Evolutionary conservation across 1,139 yeast genomes (phyloP), one percentile per base, ranked within the genome.

Genomic region (Protomyces pachydermus): DNA sequence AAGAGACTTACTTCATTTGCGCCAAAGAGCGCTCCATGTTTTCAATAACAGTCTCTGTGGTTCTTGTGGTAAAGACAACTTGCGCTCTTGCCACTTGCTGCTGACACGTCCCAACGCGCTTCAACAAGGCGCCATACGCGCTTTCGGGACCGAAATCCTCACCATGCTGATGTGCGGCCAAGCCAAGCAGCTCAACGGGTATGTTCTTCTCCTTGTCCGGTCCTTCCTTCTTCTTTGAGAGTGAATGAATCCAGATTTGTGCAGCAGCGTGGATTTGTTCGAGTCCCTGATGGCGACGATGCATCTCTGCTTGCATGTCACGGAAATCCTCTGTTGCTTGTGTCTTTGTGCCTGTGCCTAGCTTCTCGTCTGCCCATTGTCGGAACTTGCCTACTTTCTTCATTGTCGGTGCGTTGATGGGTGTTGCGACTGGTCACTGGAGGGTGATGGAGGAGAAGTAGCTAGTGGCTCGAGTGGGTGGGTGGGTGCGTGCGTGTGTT

Each of bases 361-460:
- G 66, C 63, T 67, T 66, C 58, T 69, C 70, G 35, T 67, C 66
- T 14, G 70, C 67, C 70, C 70, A 69, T 52, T 68, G 70, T 32
- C 66, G 67, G 35, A 69, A 45, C 54, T 69, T 69, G 65, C 68
- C 70, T n/a, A 68, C 65, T 34, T 65, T 65, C 56, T 67, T 69
- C 62, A 58, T 58, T 0, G 39, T 20, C 23, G 23, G 23, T 2
- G 23, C 23, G 23, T 20, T 3, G 2, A 3, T 20, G 23, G 2
- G 23, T 20, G 23, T 20, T 20, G 23, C 23, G 23, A 20, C 23
- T 20, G 23, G 23, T 20, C 23, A 2, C 23, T 20, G 23, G 23
- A 3, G 23, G 23, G 2, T 1, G 23, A 20, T 1, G 23, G 23
- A 20, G 23, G 23, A 20, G 23, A 20, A 20, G 23, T 20, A 4